Conservation (phyloP, 73 alveolate species). For the Uronychia setigera region DNA sequence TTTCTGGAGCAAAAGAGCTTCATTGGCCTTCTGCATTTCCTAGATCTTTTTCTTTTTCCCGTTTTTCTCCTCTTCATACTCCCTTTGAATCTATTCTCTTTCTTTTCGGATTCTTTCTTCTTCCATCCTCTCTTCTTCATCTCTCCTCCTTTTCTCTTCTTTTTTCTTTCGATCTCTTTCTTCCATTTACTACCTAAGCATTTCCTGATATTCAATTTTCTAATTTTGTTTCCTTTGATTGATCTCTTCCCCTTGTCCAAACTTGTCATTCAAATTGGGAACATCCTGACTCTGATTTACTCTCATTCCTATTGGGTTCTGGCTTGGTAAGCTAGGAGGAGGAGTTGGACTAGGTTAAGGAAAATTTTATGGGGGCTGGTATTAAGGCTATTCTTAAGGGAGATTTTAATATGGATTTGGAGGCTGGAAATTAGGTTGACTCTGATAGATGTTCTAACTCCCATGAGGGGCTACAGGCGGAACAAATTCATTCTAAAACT, state of each 20-base stretch:
- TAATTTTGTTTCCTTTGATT: slow-evolving; percentile 23
- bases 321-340: neutral
- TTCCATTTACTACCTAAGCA: slow-evolving; percentile 41
- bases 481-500: neutral
- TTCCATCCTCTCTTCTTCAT: slow-evolving; percentile 43
- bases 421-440: no score
- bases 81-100: slow-evolving; percentile 38
- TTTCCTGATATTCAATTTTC: slow-evolving; percentile 9
- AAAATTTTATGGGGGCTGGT: neutral
- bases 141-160: slow-evolving; percentile 28
- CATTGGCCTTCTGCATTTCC: slow-evolving; percentile 10
- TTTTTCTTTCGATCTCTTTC: slow-evolving; percentile 33
- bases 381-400: neutral
- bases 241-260: slow-evolving; percentile 24
- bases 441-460: no score
- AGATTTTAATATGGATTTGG: no score
- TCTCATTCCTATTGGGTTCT: neutral
- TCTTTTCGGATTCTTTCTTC: slow-evolving; percentile 41
- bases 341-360: neutral
- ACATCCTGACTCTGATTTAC: neutral
- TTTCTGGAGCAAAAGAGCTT: no score
- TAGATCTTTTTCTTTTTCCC: slow-evolving; percentile 17
- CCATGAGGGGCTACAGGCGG: slow-evolving; percentile 5
- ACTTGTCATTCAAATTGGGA: neutral
- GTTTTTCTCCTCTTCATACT: slow-evolving; percentile 19